Evolutionary conservation across 306 rosid species (phyloP), one percentile per base, ranked within the genome.

Genomic region (Vachellia pachyceras): DNA sequence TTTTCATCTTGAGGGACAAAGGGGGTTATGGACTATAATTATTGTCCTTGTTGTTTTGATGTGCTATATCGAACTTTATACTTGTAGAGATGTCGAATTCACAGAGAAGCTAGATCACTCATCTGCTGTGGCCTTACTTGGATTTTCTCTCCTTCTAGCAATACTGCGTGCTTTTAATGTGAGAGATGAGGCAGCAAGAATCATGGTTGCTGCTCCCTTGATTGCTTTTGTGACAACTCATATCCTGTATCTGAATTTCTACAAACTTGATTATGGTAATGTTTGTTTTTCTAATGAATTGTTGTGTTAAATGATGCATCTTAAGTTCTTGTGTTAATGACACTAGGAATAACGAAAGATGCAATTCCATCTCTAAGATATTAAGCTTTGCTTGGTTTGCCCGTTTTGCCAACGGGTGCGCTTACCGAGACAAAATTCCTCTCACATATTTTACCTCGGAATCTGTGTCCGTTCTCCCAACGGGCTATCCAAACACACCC

Each of bases 121-220:
- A 49, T 89, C 93, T 74, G 90, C 93, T 75, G 95, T 87, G 47
- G 91, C 95, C 80, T 83, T 91, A 45, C 82, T 87, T 70, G 95
- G 95, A 55, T 87, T 82, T 81, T 80, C 90, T 68, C 91, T 91
- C 77, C 85, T 89, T 79, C 78, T 89, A 33, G 69, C 90, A 8
- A 54, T 84, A 50, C 50, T 87, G 76, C 85, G 95, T 68, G 79
- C 88, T 76, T 85, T 89, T 82, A 72, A 79, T 77, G 91, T 87
- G 82, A 89, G 91, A 85, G 97, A 90, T 85, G 98, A 92, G 82
- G 94, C 97, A 86, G 91, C 92, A n/a, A 88, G 91, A 86, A 89
- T 90, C 81, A 93, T 96, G 98, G 84, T 96, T 84, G 80, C 93
- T 83, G 98, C 98, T 68, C 99, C 99, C 23, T 80, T 93, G 84